Conservation (phyloP, 1,284 basidiomycete genomes). For the Pseudozyma sp. region DNA sequence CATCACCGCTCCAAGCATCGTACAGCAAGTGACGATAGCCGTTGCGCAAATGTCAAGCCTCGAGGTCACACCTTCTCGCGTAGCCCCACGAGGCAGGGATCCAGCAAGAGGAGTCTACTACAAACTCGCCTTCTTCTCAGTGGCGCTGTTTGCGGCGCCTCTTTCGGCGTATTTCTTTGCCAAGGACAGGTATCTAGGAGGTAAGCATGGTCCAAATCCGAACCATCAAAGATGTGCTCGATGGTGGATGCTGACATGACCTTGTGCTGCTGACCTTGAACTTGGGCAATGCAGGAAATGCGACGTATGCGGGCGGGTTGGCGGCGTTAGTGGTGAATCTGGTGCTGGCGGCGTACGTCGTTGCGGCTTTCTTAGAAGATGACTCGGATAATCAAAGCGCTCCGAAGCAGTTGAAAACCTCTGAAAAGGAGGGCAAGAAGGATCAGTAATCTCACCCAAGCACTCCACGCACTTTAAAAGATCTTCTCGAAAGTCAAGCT, state of each 20-base stretch:
- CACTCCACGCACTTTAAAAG: no score
- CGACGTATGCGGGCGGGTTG: constrained; percentile 65
- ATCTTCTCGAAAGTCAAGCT: background rate
- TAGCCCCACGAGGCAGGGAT: constrained; percentile 52
- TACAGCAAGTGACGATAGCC: no score
- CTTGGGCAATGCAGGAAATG: constrained; percentile 43
- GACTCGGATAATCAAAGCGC: constrained; percentile 19
- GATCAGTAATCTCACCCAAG: constrained; percentile 9
- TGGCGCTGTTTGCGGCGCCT: constrained; percentile 63
- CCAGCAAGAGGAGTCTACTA: constrained; percentile 62
- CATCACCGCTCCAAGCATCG: no score
- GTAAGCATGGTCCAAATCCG: constrained; percentile 22
- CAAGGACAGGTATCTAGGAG: constrained; percentile 56
- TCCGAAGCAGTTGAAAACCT: background rate
- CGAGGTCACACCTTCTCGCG: constrained; percentile 49
- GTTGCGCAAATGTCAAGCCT: constrained; percentile 26
- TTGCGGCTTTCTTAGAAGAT: constrained; percentile 65
- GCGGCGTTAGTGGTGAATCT: constrained; percentile 66
- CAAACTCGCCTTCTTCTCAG: constrained; percentile 64
- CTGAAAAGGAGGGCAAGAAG: constrained; percentile 18
- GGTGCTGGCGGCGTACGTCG: constrained; percentile 64
- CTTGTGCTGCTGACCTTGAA: no score
- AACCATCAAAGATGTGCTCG: no score
- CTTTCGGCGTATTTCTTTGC: constrained; percentile 61
- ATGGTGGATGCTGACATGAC: constrained; percentile 3